phyloP scores from a whole-genome alignment of 371 early-diverging fungal genomes.

The Mortierella sp. region DNA sequence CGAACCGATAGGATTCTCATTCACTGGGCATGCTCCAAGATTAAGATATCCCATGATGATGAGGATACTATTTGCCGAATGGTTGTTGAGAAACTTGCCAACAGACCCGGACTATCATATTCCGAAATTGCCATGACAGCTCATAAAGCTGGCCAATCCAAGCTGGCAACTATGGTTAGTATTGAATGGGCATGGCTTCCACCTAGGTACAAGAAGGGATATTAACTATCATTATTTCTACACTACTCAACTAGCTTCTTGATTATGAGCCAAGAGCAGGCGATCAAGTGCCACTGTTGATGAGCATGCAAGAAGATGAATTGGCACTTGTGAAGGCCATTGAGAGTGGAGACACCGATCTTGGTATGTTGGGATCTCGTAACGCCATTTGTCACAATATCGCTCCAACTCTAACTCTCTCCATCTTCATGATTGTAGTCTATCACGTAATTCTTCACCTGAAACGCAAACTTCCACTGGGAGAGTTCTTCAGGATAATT shows the following conservation, averaged over 20 bases:
- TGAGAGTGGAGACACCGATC: constrained; percentile 94
- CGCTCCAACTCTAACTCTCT: neutral
- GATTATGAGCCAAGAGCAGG: constrained; percentile 95
- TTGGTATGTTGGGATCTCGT: constrained; percentile 66
- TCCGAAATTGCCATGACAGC: constrained; percentile 96
- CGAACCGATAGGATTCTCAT: constrained; percentile 86
- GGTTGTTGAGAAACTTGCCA: constrained; percentile 83
- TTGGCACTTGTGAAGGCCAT: constrained; percentile 91
- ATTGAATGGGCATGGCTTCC: neutral
- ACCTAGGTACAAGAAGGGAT: neutral
- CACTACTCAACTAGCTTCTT: constrained; percentile 67
- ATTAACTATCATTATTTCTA: neutral
- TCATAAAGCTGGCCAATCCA: constrained; percentile 85
- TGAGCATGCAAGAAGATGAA: constrained; percentile 93
- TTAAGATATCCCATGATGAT: constrained; percentile 86
- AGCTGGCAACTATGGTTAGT: constrained; percentile 85
- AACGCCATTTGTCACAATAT: no score
- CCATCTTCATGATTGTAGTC: constrained; percentile 60
- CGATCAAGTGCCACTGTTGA: constrained; percentile 93
- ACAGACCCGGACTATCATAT: constrained; percentile 83
- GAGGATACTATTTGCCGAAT: constrained; percentile 86
- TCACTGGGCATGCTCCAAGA: constrained; percentile 97
- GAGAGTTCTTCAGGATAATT: constrained; percentile 92
- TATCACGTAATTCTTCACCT: constrained; percentile 91
- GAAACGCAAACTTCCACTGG: constrained; percentile 84